phyloP scores from a whole-genome alignment of 441 rosid genomes.

The Daphne laureola region DNA sequence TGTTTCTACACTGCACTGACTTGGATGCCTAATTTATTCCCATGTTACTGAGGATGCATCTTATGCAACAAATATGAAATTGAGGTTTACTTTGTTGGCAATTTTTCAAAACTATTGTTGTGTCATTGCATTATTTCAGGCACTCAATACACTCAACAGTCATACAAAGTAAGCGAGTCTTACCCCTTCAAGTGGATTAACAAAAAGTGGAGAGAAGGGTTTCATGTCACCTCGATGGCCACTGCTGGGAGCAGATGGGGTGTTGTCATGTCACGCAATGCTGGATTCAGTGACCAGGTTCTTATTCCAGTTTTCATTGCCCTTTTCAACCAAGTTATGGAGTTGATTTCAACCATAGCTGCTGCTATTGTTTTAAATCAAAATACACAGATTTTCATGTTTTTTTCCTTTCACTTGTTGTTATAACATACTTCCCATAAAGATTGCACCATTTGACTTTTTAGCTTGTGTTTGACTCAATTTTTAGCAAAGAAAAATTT shows the following conservation, averaged over 20 bases:
- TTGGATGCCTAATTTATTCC: too few relatives aligned
- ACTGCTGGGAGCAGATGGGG: slow-evolving; percentile 99
- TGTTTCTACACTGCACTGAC: too few relatives aligned
- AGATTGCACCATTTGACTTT: too few relatives aligned
- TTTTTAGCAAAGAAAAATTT: too few relatives aligned
- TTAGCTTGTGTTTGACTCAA: too few relatives aligned
- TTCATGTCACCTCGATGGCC: slow-evolving; percentile 97
- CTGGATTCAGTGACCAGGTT: slow-evolving; percentile 98
- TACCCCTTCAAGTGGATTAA: slow-evolving; percentile 99
- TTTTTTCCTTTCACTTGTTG: background rate
- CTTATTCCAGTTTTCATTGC: slow-evolving; percentile 1
- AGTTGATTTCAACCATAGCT: too few relatives aligned
- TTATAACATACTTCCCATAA: too few relatives aligned
- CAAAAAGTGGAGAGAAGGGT: slow-evolving; percentile 99
- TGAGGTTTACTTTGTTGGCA: background rate
- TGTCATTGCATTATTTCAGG: slow-evolving; percentile 35
- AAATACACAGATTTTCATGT: background rate
- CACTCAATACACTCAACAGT: slow-evolving; percentile 93
- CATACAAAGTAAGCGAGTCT: slow-evolving; percentile 94
- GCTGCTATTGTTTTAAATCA: background rate
- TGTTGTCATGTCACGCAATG: slow-evolving; percentile 98
- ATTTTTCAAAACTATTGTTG: background rate
- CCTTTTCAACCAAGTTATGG: slow-evolving; percentile 3
- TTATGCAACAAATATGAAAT: too few relatives aligned
- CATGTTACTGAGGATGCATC: background rate